A percentile compares a stretch with the other conserved stretches of the same genome.
phyloP scores from a whole-genome alignment of 495 filamentous ascomycete genomes.

The Podospora sp. region DNA sequence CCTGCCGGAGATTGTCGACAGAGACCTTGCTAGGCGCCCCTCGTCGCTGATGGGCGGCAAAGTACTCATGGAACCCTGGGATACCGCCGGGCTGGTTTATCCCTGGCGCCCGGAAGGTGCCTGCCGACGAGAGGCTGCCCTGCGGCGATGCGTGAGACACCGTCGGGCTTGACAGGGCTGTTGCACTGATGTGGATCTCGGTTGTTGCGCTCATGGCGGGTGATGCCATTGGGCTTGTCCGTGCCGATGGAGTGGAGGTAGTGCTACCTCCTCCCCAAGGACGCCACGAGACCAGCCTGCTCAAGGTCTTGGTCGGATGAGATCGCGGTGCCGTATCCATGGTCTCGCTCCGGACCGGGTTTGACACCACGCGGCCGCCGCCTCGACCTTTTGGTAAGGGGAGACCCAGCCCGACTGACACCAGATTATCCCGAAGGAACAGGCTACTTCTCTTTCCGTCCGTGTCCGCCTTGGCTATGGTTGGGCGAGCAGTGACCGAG shows the following conservation, averaged over 20 bases:
- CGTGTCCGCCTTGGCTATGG: slow-evolving; percentile 35
- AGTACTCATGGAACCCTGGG: slow-evolving; percentile 52
- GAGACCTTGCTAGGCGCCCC: slow-evolving; percentile 46
- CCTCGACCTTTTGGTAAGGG: slow-evolving; percentile 22
- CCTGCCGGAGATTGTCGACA: slow-evolving; percentile 41
- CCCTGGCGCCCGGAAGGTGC: slow-evolving; percentile 45
- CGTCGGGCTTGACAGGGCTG: slow-evolving; percentile 23
- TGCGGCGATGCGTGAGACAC: slow-evolving; percentile 20
- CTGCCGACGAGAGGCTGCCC: slow-evolving; percentile 24
- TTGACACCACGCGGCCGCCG: slow-evolving; percentile 24
- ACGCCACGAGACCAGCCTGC: slow-evolving; percentile 50
- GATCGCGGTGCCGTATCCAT: slow-evolving; percentile 7
- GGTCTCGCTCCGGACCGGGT: slow-evolving; percentile 6
- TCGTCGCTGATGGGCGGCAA: slow-evolving; percentile 41
- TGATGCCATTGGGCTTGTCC: slow-evolving; percentile 22
- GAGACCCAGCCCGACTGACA: slow-evolving; percentile 33
- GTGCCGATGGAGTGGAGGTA: slow-evolving; percentile 17
- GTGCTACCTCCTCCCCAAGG: slow-evolving; percentile 41
- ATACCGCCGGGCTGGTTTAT: slow-evolving; percentile 58
- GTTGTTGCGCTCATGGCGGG: slow-evolving; percentile 21
- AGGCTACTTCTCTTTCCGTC: slow-evolving; percentile 42
- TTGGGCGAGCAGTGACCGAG: slow-evolving; percentile 44
- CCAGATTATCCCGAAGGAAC: slow-evolving; percentile 44
- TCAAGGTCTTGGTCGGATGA: slow-evolving; percentile 31
- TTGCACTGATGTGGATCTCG: slow-evolving; percentile 3